phyloP scores from a whole-genome alignment of 2,329 filamentous ascomycete species.

The Diplocarpon mali region DNA sequence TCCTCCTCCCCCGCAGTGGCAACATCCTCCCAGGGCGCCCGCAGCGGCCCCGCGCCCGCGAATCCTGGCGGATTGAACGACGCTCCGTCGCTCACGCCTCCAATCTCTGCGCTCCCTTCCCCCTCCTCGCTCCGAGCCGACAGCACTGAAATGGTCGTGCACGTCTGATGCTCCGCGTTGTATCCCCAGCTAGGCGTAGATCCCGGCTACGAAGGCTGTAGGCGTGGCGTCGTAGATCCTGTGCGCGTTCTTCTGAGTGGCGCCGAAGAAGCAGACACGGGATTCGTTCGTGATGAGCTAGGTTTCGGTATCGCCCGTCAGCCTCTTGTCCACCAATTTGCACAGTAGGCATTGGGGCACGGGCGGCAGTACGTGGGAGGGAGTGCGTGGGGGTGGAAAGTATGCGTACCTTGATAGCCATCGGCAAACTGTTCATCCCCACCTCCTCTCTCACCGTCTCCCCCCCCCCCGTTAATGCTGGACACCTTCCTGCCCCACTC shows the following conservation, averaged over 20 bases:
- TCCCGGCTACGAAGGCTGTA: slow-evolving; percentile 5
- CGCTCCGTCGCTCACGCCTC: neutral
- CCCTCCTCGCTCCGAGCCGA: too few relatives aligned
- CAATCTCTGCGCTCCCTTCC: too few relatives aligned
- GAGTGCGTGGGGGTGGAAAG: neutral
- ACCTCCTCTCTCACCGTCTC: slow-evolving; percentile 8
- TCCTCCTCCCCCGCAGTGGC: slow-evolving; percentile 4
- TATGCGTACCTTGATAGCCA: slow-evolving; percentile 9
- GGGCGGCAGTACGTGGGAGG: neutral
- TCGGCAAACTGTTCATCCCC: slow-evolving; percentile 10
- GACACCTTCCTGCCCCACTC: slow-evolving; percentile 4
- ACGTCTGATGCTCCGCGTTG: neutral
- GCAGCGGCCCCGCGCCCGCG: neutral
- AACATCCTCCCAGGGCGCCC: neutral
- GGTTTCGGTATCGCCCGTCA: neutral
- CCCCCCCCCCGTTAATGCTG: slow-evolving; percentile 8
- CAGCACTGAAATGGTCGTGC: neutral
- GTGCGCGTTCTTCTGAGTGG: slow-evolving; percentile 8
- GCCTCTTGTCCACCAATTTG: neutral
- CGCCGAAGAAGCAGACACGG: slow-evolving; percentile 9
- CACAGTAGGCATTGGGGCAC: too few relatives aligned
- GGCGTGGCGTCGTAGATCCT: neutral
- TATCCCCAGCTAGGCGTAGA: slow-evolving; percentile 11
- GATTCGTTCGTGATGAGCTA: slow-evolving; percentile 11
- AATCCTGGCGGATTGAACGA: slow-evolving; percentile 1